Conservation (phyloP, 257 asterid genomes). For the Nicotiana tomentosiformis region DNA sequence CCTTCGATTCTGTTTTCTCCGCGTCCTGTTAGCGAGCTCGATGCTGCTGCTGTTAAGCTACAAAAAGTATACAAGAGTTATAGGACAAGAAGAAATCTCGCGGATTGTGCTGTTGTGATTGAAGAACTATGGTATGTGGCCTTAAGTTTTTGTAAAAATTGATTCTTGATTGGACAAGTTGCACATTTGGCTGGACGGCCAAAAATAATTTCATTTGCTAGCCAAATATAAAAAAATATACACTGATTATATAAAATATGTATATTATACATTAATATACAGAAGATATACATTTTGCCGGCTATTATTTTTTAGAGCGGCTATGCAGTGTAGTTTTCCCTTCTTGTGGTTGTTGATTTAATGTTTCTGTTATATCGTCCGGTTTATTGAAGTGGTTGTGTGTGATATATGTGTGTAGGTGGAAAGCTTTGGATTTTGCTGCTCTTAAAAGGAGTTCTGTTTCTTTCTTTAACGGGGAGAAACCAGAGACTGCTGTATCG, state of each 20-base stretch:
- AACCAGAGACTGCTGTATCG: constrained; percentile 84
- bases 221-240: too few species aligned
- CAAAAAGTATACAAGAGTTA: constrained; percentile 95
- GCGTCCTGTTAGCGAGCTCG: constrained; percentile 68
- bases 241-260: too few species aligned
- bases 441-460: constrained; percentile 79
- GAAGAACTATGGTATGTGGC: constrained; percentile 88
- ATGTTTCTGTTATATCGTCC: neutral
- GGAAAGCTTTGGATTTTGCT: constrained; percentile 92
- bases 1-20: constrained; percentile 64
- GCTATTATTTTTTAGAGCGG: too few species aligned
- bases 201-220: too few species aligned
- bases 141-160: neutral
- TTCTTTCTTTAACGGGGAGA: constrained; percentile 68
- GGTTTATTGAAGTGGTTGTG: constrained; percentile 4
- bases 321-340: too few species aligned
- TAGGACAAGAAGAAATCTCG: constrained; percentile 80
- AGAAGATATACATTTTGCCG: too few species aligned
- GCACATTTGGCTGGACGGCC: too few species aligned
- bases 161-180: too few species aligned
- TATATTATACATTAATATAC: too few species aligned
- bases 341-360: too few species aligned
- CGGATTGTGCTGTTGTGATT: constrained; percentile 94
- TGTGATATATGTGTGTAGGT: constrained; percentile 38
- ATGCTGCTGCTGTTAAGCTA: constrained; percentile 83